Evolutionary conservation across 2,329 filamentous ascomycete genomes (phyloP).

Genomic region (Fusarium ramigenum): DNA sequence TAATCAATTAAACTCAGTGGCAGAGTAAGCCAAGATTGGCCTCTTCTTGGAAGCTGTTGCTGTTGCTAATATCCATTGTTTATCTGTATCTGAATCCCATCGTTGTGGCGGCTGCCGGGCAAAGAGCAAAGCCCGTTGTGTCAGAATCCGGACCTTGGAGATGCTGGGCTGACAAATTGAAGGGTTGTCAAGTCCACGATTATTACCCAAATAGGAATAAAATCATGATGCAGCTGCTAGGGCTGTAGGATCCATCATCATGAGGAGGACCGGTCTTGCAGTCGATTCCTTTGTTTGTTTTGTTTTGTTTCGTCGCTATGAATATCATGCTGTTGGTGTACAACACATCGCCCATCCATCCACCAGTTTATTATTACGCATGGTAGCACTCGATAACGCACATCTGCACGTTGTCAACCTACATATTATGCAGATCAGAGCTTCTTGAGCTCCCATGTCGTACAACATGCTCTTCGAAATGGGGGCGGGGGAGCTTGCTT

Average conservation of each 20-base stretch:
- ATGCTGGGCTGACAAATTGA: conserved; percentile 31
- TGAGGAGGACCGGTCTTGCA: neutral
- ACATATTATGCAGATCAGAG: conserved; percentile 16
- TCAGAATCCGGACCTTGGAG: neutral
- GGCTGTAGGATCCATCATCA: conserved; percentile 15
- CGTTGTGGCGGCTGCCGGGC: neutral
- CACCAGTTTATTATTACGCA: neutral
- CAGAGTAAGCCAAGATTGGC: neutral
- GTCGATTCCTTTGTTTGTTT: neutral
- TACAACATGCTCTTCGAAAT: conserved; percentile 2
- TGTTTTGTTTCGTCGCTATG: neutral
- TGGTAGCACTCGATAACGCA: neutral
- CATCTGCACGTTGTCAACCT: neutral
- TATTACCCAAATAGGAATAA: conserved; percentile 20
- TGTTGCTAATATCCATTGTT: neutral
- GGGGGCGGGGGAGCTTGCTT: neutral
- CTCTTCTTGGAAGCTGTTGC: neutral
- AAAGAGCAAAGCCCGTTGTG: neutral
- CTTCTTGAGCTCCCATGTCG: neutral
- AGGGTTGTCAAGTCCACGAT: conserved; percentile 10
- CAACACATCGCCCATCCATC: neutral
- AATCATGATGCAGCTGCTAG: conserved; percentile 17
- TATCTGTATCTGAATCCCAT: neutral
- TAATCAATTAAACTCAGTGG: neutral
- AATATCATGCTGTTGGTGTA: neutral